Evolutionary conservation across 164 flowering plant genomes (phyloP).

Genomic region (Sextonia rubra): DNA sequence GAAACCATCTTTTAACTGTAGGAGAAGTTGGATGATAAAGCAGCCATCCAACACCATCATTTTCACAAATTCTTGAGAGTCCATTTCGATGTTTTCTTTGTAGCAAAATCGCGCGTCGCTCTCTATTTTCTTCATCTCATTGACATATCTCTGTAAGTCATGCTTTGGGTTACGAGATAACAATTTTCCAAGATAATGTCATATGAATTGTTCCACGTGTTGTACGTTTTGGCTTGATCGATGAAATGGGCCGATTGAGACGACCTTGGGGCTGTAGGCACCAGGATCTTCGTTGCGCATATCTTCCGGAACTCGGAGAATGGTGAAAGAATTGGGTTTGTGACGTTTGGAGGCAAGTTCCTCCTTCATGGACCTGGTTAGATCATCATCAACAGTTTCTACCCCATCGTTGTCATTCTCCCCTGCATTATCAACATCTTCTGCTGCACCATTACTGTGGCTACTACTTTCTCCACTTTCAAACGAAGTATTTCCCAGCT

Average conservation of each 20-base stretch:
- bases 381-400: too few relatives aligned
- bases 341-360: too few relatives aligned
- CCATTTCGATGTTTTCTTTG: neutral
- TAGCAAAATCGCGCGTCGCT: neutral
- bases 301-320: neutral
- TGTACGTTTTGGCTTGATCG: neutral
- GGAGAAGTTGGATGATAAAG: conserved; percentile 1
- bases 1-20: too few relatives aligned
- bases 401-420: too few relatives aligned
- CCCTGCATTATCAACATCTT: too few relatives aligned
- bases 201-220: conserved; percentile 17
- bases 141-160: neutral
- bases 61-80: neutral
- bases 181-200: neutral
- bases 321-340: too few relatives aligned
- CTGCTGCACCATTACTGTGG: too few relatives aligned
- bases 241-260: conserved; percentile 10
- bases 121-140: neutral
- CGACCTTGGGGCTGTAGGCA: neutral
- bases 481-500: too few relatives aligned
- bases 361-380: too few relatives aligned
- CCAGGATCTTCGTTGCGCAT: neutral
- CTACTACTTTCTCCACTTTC: too few relatives aligned
- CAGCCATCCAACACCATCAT: conserved; percentile 11
- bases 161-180: neutral